These are phyloP conservation scores for Symbiodinium pilosum DNA, from an alignment of 73 alveolate genomes.

Conservation along the genomic window DNA sequence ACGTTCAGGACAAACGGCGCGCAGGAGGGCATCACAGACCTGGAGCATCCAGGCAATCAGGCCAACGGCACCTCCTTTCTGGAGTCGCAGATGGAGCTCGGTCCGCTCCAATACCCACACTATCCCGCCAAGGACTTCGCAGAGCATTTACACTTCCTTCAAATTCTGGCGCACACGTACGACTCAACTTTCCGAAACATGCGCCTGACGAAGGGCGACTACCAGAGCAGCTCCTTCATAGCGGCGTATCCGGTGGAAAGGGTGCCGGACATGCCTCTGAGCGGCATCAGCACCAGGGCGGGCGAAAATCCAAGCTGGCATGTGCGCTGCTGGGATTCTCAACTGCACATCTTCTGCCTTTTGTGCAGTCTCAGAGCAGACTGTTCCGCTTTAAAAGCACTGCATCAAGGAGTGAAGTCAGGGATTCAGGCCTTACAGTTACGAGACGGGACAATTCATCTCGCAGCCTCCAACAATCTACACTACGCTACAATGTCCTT, in stretches of 20 bases:
- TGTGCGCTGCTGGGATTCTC: no score
- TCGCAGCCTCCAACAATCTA: constrained; percentile 1
- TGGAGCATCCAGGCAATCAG: not conserved
- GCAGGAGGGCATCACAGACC: not conserved
- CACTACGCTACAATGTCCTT: no score
- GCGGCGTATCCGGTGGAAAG: not conserved
- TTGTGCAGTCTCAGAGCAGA: not conserved
- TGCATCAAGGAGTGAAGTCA: not conserved
- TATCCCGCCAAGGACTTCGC: not conserved
- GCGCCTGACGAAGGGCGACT: not conserved
- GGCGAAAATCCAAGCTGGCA: no score
- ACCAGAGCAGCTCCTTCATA: no score
- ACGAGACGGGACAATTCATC: not conserved
- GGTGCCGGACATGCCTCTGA: no score
- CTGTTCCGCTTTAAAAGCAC: not conserved
- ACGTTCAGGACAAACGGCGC: not conserved
- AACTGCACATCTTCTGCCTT: no score
- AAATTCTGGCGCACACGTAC: not conserved
- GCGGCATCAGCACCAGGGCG: no score
- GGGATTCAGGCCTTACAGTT: constrained; percentile 1
- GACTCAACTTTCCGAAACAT: not conserved
- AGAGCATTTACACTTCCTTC: not conserved
- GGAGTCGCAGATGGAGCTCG: not conserved
- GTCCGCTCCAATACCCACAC: not conserved
- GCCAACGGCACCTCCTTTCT: not conserved